phyloP scores from a whole-genome alignment of 2,329 filamentous ascomycete species.

The Trichoderma koningiopsis region DNA sequence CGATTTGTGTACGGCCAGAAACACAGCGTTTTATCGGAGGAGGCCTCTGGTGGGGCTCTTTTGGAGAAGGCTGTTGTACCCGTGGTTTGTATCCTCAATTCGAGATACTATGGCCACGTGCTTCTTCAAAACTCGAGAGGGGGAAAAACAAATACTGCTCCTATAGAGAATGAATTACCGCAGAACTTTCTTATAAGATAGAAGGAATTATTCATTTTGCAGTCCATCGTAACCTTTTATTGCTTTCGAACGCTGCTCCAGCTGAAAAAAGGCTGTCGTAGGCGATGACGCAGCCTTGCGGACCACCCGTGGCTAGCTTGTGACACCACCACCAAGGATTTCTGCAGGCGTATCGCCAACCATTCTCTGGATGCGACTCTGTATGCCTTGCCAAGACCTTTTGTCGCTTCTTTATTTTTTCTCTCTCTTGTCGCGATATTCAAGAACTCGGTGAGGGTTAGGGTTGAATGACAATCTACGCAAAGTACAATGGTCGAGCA shows the following conservation, averaged over 20 bases:
- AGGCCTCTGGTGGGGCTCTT: background rate
- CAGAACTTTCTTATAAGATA: background rate
- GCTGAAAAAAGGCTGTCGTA: conserved; percentile 5
- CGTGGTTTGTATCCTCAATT: background rate
- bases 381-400: background rate
- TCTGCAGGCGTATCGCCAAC: background rate
- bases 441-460: background rate
- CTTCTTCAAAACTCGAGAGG: background rate
- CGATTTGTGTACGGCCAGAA: background rate
- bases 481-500: background rate
- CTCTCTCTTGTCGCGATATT: background rate
- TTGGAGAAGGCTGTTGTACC: background rate
- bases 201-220: background rate
- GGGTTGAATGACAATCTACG: background rate
- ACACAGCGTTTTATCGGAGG: background rate
- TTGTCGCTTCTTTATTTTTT: background rate
- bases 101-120: background rate
- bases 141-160: background rate
- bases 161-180: background rate
- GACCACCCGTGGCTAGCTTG: background rate
- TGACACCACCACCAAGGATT: background rate
- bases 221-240: background rate
- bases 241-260: background rate
- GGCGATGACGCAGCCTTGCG: conserved; percentile 21
- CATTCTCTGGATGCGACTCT: background rate